A percentile compares a stretch with the other conserved stretches of the same genome.
Conservation (phyloP, 1,284 basidiomycete genomes). For the Chalciporus sp. region DNA sequence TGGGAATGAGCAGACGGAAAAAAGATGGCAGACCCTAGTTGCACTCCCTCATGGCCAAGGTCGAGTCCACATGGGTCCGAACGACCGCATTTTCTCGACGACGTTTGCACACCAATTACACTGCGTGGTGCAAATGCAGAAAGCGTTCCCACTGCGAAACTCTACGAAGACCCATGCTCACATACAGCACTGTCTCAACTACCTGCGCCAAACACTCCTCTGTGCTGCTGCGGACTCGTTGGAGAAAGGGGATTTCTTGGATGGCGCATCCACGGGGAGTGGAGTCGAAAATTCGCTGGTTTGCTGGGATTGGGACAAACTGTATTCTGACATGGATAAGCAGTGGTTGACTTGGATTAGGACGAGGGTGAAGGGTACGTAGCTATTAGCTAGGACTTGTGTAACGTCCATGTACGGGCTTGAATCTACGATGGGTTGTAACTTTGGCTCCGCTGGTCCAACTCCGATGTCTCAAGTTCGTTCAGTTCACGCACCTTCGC, state of each 20-base stretch:
- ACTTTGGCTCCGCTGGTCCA: too few relatives aligned
- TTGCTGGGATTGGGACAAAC: constrained; percentile 34
- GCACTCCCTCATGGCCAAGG: constrained; percentile 13
- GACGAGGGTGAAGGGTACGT: too few relatives aligned
- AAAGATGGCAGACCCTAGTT: constrained; percentile 11
- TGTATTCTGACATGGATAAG: constrained; percentile 19
- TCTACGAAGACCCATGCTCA: background rate
- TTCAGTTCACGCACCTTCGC: too few relatives aligned
- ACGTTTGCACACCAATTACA: constrained; percentile 14
- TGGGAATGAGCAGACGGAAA: constrained; percentile 3
- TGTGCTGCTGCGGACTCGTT: constrained; percentile 36
- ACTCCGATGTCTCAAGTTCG: too few relatives aligned
- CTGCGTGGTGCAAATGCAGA: background rate
- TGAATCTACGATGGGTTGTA: too few relatives aligned
- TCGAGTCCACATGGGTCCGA: constrained; percentile 7
- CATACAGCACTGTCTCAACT: constrained; percentile 37
- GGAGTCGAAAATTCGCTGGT: constrained; percentile 27
- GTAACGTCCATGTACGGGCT: too few relatives aligned
- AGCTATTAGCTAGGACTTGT: too few relatives aligned
- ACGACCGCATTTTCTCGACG: constrained; percentile 7
- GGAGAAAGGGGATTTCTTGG: constrained; percentile 34
- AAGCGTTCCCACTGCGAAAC: too few relatives aligned
- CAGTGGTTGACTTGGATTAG: too few relatives aligned
- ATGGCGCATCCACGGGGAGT: constrained; percentile 17
- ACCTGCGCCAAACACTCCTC: constrained; percentile 33